Base-by-base conservation (phyloP, 352 stramenopile genomes). In the Lagenidium giganteum region DNA sequence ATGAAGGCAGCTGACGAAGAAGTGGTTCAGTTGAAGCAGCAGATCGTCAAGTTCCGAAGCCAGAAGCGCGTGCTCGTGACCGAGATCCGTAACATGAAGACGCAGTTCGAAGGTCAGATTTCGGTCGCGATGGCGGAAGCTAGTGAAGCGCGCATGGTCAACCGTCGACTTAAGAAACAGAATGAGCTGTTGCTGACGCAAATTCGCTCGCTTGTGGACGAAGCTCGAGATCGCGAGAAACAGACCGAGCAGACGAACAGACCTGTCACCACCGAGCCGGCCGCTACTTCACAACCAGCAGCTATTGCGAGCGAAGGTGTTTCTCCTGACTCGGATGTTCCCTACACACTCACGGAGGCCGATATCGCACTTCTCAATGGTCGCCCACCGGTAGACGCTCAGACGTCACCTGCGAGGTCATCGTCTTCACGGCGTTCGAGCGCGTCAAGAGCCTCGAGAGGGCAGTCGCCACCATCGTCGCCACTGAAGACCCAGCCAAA, bases 101-200 rank as follows among this genome's bases (percentile, higher is more conserved):
- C 63, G n/a, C 74, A 92, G 33, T 74, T 55, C 1, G 74, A 88
- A 20, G 72, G 79, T 6, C 79, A 93, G 49, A 66, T 90, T 32
- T 60, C 80, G 5, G 75, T 90, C n/a, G 80, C 77, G 4, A 86
- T 90, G 67, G 80, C 80, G 4, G 80, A 93, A 70, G 80, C 80
- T 4, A 83, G 62, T 31, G 80, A 93, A 46, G 72, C 80, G n/a
- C 70, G 80, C n/a, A 93, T 93, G 80, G 80, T 90, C 34, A 90
- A 93, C 42, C 73, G 67, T 27, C 62, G 80, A 3, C 45, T 93
- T 40, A 90, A 93, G 44, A 84, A 76, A 48, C 80, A 93, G 47
- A 93, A 93, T 39, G 77, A 88, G 44, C 46, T 93, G 29, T 36
- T 93, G 22, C 25, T 93, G 32, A 90, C 70, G 4, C 80, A 93